Evolutionary conservation across 2,329 filamentous ascomycete genomes (phyloP).

Genomic region (Botrytis galanthina): DNA sequence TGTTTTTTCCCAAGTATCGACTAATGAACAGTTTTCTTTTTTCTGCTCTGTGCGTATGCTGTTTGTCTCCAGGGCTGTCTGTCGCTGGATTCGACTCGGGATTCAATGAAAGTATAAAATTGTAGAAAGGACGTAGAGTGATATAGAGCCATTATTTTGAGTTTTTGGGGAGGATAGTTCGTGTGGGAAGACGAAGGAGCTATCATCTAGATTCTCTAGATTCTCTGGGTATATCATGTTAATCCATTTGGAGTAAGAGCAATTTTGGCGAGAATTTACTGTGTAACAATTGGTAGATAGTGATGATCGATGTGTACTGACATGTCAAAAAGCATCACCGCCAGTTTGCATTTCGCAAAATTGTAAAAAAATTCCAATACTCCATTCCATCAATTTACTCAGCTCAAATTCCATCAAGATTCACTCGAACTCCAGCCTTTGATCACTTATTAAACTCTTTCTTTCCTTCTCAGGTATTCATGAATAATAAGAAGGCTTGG

Average conservation of each 20-base stretch:
- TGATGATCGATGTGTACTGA: not conserved
- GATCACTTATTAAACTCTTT: not conserved
- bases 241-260: not conserved
- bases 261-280: not conserved
- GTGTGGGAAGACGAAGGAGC: not conserved
- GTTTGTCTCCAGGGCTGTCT: not conserved
- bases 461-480: not conserved
- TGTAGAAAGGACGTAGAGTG: not conserved
- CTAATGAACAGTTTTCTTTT: not conserved
- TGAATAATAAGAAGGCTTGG: not conserved
- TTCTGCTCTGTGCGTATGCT: not conserved
- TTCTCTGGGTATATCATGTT: too few relatives aligned
- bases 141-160: not conserved
- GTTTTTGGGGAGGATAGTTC: not conserved
- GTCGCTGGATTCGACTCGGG: not conserved
- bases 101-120: not conserved
- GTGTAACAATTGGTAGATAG: not conserved
- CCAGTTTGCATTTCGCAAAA: not conserved
- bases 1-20: not conserved
- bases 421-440: not conserved
- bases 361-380: not conserved
- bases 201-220: not conserved
- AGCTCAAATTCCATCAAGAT: not conserved
- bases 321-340: constrained; percentile 5
- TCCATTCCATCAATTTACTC: not conserved